phyloP scores from a whole-genome alignment of 257 asterid species.

The Paulownia fortunei region DNA sequence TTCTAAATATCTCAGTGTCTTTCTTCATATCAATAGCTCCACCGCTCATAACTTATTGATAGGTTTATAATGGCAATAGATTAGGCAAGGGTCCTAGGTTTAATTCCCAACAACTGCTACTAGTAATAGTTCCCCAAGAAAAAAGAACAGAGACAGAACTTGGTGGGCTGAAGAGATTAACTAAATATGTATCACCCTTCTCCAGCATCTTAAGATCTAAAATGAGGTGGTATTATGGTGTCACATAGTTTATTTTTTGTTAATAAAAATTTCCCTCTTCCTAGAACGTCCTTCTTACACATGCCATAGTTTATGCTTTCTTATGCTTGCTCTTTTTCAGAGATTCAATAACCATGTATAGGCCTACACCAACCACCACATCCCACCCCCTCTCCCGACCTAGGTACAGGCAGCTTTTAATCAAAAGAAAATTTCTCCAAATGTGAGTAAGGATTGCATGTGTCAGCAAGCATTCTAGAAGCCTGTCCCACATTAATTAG shows the following conservation, averaged over 20 bases:
- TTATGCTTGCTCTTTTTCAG: neutral
- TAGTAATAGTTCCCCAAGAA: neutral
- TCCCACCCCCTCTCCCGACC: neutral
- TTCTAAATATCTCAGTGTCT: neutral
- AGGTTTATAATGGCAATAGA: constrained; percentile 12
- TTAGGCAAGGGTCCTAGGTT: constrained; percentile 19
- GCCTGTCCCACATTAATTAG: neutral
- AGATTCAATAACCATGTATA: neutral
- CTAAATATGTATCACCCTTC: neutral
- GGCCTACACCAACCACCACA: neutral
- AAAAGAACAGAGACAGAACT: neutral
- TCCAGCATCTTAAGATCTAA: neutral
- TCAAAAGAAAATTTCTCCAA: neutral
- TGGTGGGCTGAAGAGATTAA: neutral
- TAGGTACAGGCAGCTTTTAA: neutral
- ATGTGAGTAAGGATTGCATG: neutral
- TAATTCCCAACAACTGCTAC: neutral
- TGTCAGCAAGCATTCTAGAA: neutral
- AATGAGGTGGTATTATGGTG: neutral
- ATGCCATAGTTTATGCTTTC: neutral
- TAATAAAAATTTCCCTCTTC: neutral
- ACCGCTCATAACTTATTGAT: neutral
- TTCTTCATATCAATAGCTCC: constrained; percentile 12
- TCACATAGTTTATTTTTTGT: neutral
- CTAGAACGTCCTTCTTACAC: neutral